Percentiles rank a stretch among this genome's conserved stretches.
Conservation (phyloP, 331 rosid genomes). For the Prunus yedoensis region DNA sequence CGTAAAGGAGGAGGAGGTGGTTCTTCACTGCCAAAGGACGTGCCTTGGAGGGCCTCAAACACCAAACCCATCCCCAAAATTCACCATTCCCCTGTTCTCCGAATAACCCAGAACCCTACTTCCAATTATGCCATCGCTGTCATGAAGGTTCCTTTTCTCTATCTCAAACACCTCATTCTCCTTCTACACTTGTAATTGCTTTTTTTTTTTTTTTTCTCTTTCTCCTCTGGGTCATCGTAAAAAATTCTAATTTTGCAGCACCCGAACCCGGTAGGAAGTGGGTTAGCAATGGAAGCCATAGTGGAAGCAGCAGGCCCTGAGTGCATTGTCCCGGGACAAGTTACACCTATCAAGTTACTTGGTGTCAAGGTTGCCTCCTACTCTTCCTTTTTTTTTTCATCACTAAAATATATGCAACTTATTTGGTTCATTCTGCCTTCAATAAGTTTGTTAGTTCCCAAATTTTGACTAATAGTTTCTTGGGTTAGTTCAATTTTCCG, state of each 20-base stretch:
- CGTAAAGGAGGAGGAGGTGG: conserved; percentile 44
- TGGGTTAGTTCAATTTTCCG: not conserved
- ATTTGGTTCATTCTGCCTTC: not conserved
- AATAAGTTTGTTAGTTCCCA: not conserved
- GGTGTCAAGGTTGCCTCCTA: conserved; percentile 72
- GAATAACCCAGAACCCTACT: conserved; percentile 57
- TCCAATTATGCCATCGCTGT: conserved; percentile 63
- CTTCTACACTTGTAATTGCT: not conserved
- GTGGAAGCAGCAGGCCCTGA: conserved; percentile 98
- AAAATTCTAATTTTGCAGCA: conserved; percentile 39
- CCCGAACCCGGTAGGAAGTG: conserved; percentile 71
- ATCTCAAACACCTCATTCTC: not conserved
- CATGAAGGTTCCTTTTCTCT: conserved; percentile 57
- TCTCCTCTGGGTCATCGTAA: not conserved
- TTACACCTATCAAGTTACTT: conserved; percentile 60
- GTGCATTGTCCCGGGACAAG: conserved; percentile 83
- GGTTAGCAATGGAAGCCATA: conserved; percentile 70
- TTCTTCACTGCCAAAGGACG: conserved; percentile 63
- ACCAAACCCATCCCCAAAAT: conserved; percentile 74
- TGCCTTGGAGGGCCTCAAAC: conserved; percentile 77
- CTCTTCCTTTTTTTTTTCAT: not conserved
- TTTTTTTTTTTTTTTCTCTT: not conserved
- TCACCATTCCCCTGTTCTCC: conserved; percentile 71
- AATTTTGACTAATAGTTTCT: not conserved
- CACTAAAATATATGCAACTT: not conserved